A percentile compares a stretch with the other conserved stretches of the same genome.
phyloP scores from a whole-genome alignment of 176 grass and related monocot genomes.

The Cocos nucifera region DNA sequence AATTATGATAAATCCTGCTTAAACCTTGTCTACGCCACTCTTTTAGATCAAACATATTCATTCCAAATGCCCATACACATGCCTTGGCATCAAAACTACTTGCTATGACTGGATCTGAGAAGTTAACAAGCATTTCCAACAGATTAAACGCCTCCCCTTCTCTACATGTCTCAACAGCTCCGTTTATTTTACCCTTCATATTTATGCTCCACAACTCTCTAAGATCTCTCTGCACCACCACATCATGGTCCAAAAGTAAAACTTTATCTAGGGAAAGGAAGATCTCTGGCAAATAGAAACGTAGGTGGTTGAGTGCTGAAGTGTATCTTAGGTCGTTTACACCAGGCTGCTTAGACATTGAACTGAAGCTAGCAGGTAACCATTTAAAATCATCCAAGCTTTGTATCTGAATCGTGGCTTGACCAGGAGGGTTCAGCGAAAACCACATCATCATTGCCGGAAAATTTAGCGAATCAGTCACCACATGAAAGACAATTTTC shows the following conservation, averaged over 20 bases:
- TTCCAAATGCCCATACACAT: constrained; percentile 63
- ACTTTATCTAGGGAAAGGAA: constrained; percentile 72
- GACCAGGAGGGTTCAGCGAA: constrained; percentile 49
- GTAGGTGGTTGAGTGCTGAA: constrained; percentile 69
- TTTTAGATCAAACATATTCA: constrained; percentile 80
- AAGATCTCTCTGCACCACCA: constrained; percentile 64
- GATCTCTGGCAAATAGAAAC: constrained; percentile 83
- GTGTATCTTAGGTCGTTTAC: constrained; percentile 54
- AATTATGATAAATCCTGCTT: constrained; percentile 40
- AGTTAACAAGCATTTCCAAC: constrained; percentile 60
- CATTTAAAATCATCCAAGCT: constrained; percentile 51
- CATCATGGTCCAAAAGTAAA: constrained; percentile 89
- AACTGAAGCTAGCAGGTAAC: constrained; percentile 47
- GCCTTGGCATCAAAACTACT: constrained; percentile 48
- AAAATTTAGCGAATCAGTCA: constrained; percentile 73
- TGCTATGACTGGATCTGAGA: constrained; percentile 42
- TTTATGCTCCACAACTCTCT: constrained; percentile 49
- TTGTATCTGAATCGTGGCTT: constrained; percentile 45
- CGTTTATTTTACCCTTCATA: constrained; percentile 65
- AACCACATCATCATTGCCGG: constrained; percentile 93
- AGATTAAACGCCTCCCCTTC: constrained; percentile 22
- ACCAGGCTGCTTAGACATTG: constrained; percentile 44
- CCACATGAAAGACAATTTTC: constrained; percentile 74
- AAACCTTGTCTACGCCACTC: constrained; percentile 58
- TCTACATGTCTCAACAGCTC: constrained; percentile 45